Conservation (phyloP, 768 basidiomycete species). For the Kwoniella shandongensis region DNA sequence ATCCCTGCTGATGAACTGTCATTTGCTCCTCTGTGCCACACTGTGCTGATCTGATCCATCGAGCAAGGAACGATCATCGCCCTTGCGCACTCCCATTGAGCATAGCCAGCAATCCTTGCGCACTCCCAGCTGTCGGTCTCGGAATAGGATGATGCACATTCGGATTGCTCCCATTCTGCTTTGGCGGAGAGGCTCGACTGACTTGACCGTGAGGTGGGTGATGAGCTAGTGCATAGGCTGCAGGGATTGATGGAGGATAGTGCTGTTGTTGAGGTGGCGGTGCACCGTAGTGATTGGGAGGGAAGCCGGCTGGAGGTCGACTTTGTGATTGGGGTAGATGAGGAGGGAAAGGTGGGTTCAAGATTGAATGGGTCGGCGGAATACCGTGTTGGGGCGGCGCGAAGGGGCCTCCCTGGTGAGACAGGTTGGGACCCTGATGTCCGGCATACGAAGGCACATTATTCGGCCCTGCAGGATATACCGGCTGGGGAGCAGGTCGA, state of each 20-base stretch:
- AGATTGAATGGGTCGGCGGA: too few relatives aligned
- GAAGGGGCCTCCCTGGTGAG: too few relatives aligned
- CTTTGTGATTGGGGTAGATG: background rate
- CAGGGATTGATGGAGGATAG: background rate
- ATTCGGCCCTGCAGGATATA: background rate
- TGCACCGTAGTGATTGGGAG: background rate
- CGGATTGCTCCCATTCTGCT: conserved; percentile 10
- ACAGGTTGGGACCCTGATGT: too few relatives aligned
- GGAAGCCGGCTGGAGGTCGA: conserved; percentile 4
- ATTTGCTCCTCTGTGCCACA: too few relatives aligned
- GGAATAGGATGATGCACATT: conserved; percentile 25
- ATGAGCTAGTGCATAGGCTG: conserved; percentile 5
- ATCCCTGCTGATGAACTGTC: too few relatives aligned
- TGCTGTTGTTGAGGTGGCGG: conserved; percentile 11
- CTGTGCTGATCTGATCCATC: background rate
- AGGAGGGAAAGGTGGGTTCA: background rate
- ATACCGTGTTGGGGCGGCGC: too few relatives aligned
- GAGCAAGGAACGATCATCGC: background rate
- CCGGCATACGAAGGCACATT: too few relatives aligned
- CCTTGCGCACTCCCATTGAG: conserved; percentile 17
- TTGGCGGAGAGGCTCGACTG: conserved; percentile 1
- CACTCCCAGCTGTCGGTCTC: conserved; percentile 18
- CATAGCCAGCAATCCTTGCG: conserved; percentile 21
- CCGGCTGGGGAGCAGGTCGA: conserved; percentile 10
- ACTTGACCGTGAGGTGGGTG: background rate